phyloP scores from a whole-genome alignment of 164 flowering plant species.

The Cinnamomum micranthum region DNA sequence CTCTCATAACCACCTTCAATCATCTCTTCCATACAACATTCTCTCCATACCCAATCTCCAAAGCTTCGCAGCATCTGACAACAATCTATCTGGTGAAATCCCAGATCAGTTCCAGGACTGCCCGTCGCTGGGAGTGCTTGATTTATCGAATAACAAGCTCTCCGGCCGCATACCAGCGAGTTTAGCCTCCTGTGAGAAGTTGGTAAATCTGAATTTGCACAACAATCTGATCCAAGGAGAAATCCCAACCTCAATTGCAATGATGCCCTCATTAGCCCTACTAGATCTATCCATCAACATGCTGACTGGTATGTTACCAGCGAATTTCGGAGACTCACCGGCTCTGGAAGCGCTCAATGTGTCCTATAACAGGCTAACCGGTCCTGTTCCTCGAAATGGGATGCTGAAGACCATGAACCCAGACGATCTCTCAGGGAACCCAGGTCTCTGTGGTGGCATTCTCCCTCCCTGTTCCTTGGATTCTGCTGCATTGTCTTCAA shows the following conservation, averaged over 20 bases:
- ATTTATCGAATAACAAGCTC: conserved; percentile 73
- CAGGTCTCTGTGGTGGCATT: conserved; percentile 77
- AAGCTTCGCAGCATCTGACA: conserved; percentile 56
- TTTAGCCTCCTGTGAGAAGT: conserved; percentile 68
- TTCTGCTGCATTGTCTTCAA: conserved; percentile 11
- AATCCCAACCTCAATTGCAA: conserved; percentile 60
- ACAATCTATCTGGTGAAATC: conserved; percentile 61
- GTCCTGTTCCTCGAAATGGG: conserved; percentile 76
- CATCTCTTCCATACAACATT: conserved; percentile 75
- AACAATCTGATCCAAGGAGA: conserved; percentile 63
- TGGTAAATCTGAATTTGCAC: conserved; percentile 66
- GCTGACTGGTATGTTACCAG: conserved; percentile 68
- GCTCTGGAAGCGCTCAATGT: conserved; percentile 78
- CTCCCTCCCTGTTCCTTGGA: conserved; percentile 64
- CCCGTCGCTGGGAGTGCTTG: conserved; percentile 72
- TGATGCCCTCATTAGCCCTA: conserved; percentile 70
- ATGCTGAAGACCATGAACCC: conserved; percentile 70
- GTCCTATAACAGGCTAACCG: conserved; percentile 75
- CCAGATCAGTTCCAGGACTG: conserved; percentile 87
- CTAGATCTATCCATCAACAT: conserved; percentile 87
- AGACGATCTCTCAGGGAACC: conserved; percentile 67
- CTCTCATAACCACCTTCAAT: conserved; percentile 59
- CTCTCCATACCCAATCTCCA: conserved; percentile 75
- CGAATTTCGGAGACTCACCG: conserved; percentile 67
- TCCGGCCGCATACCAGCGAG: conserved; percentile 73